Base-by-base conservation (phyloP, 2,329 filamentous ascomycete species). In the Xylariaceae sp. region DNA sequence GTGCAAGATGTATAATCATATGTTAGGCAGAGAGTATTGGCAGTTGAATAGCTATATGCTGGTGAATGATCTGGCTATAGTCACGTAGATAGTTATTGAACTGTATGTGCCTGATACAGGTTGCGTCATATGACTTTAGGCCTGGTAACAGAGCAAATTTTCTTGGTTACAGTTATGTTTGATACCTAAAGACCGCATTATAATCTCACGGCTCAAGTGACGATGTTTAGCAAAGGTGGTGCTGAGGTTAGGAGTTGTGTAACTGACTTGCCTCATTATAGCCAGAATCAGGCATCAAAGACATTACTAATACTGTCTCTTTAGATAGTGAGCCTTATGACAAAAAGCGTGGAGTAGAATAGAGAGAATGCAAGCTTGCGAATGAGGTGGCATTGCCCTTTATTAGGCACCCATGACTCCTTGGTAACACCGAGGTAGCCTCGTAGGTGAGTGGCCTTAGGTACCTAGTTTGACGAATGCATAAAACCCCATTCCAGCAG, bases 361-460 rank as follows among this genome's bases (percentile, higher is more conserved):
- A 40, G 11, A 13, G 16, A 24, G 26, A 37, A 33, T 27, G 13
- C 21, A 23, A 40, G 18, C 35, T 43, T 36, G 10, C 46, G 32
- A 50, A 54, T 54, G 32, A 24, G 39, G 29, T 23, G n/a, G n/a
- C 23, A 43, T 21, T 15, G 11, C 26, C 8, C n/a, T 41, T 7
- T 46, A 46, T 58, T 50, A 58, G 56, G 56, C 53, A 58, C 23
- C 56, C 40, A 58, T 41, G 37, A 11, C 27, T 36, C 26, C 36
- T 42, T 21, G 36, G 36, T 37, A 4, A 40, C 39, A 29, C 30
- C 15, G 6, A n/a, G 36, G 36, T 37, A 4, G 35, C 39, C 20
- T 30, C 15, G 6, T 13, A 30, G 26, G 11, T 23, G 21, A 39
- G 39, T 18, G 21, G 35, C 15, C 43, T n/a, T 24, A 13, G 24